Base-by-base conservation (phyloP, 257 asterid genomes). In the Fraxinus americana region DNA sequence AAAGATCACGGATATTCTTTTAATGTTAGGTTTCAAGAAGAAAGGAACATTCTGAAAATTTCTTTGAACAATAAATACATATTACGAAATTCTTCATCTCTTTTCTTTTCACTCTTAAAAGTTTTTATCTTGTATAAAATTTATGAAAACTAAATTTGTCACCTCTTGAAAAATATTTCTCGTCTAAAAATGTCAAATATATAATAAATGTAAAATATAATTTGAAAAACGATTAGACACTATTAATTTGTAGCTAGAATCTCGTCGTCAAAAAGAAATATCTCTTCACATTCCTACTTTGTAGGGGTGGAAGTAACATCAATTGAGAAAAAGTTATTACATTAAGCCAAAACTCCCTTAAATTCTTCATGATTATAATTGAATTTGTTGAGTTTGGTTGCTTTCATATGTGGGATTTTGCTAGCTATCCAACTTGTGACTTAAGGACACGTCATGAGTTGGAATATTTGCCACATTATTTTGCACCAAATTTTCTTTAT, bases 271-370 rank as follows among this genome's bases (percentile, higher is more conserved):
- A 61, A 61, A 61, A 1, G 34, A 61, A 23, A 21, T 8, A 9
- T 61, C 68, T 23, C 17, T 61, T 61, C 68, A 61, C 34, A 10
- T 61, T 61, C 68, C 68, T 23, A 61, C 68, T 7, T 61, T 61
- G 68, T 61, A 23, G 68, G 67, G 68, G 67, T 17, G 16, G 68
- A 61, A 61, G 68, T 25, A 61, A 59, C 67, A 59, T 59, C 29
- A 8, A 7, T 59, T 17, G 67, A 52, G 21, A 19, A 52, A 52
- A 52, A 13, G 59, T 48, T 48, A 52, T 17, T 32, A 32, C 35
- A 32, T 14, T 17, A 19, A 52, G 63, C 63, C 63, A 52, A 52
- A 57, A 57, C 5, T n/a, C 10, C 2, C 14, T 5, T 12, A 61
- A 61, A 25, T 61, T 61, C 30, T 21, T 23, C 14, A 2, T 10